Conservation (phyloP, 331 rosid species). For the Rhamnella rubrinervis region DNA sequence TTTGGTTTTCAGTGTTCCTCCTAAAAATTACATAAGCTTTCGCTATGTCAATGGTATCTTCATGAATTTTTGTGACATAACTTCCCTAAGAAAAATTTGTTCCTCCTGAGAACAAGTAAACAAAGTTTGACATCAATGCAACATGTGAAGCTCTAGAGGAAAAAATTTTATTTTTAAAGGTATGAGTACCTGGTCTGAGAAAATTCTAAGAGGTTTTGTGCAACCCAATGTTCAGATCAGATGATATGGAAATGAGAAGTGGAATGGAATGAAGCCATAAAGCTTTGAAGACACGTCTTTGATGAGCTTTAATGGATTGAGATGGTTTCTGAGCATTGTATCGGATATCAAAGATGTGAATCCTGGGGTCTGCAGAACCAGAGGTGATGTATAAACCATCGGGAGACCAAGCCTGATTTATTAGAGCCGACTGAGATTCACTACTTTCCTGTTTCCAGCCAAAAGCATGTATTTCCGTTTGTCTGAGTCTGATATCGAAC, state of each 20-base stretch:
- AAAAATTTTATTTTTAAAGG: not conserved
- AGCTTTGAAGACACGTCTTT: conserved; percentile 90
- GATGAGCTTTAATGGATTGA: conserved; percentile 77
- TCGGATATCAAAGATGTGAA: conserved; percentile 91
- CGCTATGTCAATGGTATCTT: no score
- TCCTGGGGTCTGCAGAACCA: conserved; percentile 86
- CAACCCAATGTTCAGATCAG: conserved; percentile 80
- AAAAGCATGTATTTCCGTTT: conserved; percentile 82
- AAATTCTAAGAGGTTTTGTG: conserved; percentile 50
- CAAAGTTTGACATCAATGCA: not conserved
- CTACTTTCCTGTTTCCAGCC: conserved; percentile 99
- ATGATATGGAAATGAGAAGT: conserved; percentile 82
- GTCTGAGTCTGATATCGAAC: conserved; percentile 78
- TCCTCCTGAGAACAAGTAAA: not conserved
- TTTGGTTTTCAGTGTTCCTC: no score
- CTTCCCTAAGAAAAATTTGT: no score
- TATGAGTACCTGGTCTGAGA: not conserved
- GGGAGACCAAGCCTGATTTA: conserved; percentile 99
- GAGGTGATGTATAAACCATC: conserved; percentile 84
- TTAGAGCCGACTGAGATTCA: conserved; percentile 93
- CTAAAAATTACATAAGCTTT: no score
- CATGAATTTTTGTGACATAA: no score
- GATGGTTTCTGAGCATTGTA: conserved; percentile 70
- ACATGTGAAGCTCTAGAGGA: not conserved
- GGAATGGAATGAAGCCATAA: conserved; percentile 78